Evolutionary conservation across 1,284 basidiomycete species (phyloP), one percentile per base, ranked within the genome.

Genomic region (Tranzscheliella williamsii): DNA sequence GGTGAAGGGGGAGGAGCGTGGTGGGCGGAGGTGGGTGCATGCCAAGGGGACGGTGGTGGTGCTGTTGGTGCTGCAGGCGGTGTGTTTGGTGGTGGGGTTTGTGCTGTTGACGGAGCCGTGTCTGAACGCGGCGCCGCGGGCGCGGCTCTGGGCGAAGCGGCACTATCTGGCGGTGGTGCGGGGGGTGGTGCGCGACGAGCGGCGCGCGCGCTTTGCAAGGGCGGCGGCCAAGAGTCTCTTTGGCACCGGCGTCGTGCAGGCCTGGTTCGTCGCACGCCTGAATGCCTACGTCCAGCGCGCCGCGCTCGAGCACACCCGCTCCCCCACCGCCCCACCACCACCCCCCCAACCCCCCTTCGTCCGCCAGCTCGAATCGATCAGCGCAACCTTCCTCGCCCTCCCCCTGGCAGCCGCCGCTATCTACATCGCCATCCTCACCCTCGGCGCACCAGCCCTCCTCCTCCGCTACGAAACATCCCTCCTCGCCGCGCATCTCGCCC

Each of bases 61-160:
- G 5, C 26, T 62, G 0, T 24, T 62, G 1, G 8, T 62, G 1
- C 13, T 62, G 0, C 58, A 62, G 17, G n/a, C 38, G 0, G 5
- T 29, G 1, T 34, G 38, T 4, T 42, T 48, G 15, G 9, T 56
- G 1, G 15, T 62, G 5, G 36, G 38, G 1, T 62, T 62, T 8
- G 13, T 62, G 2, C 24, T 62, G 5, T 23, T 62, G 1, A 62
- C 58, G 6, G 58, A 56, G 20, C 52, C 58, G 12, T 62, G 58
- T 42, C 21, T 62, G 1, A 56, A 62, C 5, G 38, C 58, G 4
- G 1, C 16, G 0, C 56, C 34, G 15, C 37, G 33, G 4, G 15
- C 22, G 3, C 11, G 21, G 5, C 7, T 62, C 2, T 15, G 18
- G 17, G 37, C 35, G 11, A 56, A 62, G 37, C 7, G 35, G 4